Base-by-base conservation (phyloP, 805 yeast species). In the Candida yuanshanica region DNA sequence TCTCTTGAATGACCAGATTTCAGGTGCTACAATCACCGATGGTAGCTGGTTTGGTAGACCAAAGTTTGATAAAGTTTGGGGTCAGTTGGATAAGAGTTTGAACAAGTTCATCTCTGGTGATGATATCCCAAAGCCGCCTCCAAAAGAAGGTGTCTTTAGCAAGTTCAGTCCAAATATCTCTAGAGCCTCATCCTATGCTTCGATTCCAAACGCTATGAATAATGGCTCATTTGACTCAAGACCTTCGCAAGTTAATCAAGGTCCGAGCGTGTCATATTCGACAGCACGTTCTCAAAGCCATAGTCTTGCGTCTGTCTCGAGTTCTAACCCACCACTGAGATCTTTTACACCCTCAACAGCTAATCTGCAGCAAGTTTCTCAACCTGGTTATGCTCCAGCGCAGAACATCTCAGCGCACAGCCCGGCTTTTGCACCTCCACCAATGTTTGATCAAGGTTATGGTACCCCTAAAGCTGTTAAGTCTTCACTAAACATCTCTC, bases 31-130 rank as follows among this genome's bases (percentile, higher is more conserved):
- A 37, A 70, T 74, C 20, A 53, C 65, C 18, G 76, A 72, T 33
- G 73, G 75, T 23, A 73, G 89, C 5, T 90, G 96, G 97, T 74
- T 89, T 48, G 82, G 86, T 12, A 79, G 81, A 53, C 83, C 83
- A 20, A 80, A 77, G 50, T 68, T 87, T 39, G 95, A 89, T 51
- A 83, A 78, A 56, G 81, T 88, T 40, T 87, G 95, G 95, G 91
- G 93, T 10, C 90, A 83, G 33, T 62, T 87, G 35, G 95, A 87
- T 59, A 87, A 87, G 57, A 77, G 85, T 5, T 78, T 83, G 55
- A 81, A 76, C 56, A 81, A 79, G 58, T 79, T 82, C 60, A 89
- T 91, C 43, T 82, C 95, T 31, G 97, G 96, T 1, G 97, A 91
- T 36, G 95, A 84, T 26, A 4, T 27, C 18, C 44, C 38, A 4